Percentiles rank a stretch among this genome's conserved stretches.
Conservation (phyloP, 306 rosid genomes). For the Prunus salicina region DNA sequence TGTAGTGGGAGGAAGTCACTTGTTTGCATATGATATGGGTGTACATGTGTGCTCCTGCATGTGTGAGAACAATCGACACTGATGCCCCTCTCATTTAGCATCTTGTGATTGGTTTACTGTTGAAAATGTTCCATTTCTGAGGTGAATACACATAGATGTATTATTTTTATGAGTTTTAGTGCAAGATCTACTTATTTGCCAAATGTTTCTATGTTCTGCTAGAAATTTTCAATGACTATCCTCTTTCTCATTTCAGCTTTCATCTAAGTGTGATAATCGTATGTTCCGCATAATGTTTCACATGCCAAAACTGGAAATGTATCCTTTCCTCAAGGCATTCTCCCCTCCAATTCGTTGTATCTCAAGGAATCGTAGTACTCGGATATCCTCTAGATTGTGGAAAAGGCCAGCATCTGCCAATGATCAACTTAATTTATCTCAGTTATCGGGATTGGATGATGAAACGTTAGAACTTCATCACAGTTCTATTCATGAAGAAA, state of each 20-base stretch:
- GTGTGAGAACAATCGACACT: not conserved
- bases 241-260: constrained; percentile 63
- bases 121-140: not conserved
- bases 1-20: not conserved
- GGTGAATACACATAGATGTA: not conserved
- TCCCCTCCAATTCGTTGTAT: constrained; percentile 82
- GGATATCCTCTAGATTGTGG: constrained; percentile 54
- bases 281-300: constrained; percentile 71
- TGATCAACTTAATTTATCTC: constrained; percentile 36
- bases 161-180: not conserved
- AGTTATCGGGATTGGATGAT: constrained; percentile 46
- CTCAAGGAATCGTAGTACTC: constrained; percentile 68
- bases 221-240: constrained; percentile 27
- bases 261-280: constrained; percentile 87
- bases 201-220: constrained; percentile 20
- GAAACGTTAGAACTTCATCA: constrained; percentile 43
- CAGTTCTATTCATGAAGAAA: constrained; percentile 41
- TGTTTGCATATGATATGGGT: not conserved
- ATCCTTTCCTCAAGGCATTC: constrained; percentile 64
- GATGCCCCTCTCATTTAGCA: not conserved
- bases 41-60: not conserved
- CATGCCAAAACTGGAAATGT: constrained; percentile 48
- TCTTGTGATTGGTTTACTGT: not conserved
- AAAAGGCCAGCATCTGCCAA: constrained; percentile 57
- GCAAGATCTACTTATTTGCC: not conserved